Evolutionary conservation across 345 rosid species (phyloP).

Genomic region (Citrus sp.): DNA sequence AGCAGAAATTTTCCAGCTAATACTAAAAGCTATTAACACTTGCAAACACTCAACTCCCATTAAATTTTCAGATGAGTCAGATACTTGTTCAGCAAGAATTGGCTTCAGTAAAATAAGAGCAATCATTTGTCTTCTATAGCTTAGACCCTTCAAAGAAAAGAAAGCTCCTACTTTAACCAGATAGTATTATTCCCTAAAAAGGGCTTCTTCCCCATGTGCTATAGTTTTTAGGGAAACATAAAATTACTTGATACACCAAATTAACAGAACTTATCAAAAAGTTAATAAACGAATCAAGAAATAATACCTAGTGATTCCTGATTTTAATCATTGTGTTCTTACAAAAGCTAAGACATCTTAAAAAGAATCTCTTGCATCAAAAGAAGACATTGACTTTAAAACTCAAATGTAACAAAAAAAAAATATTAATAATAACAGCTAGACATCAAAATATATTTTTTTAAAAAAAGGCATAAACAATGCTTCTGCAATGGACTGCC

Average conservation of each 20-base stretch:
- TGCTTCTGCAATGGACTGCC: conserved; percentile 33
- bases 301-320: conserved; percentile 15
- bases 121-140: conserved; percentile 13
- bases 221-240: conserved; percentile 13
- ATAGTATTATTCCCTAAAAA: conserved; percentile 29
- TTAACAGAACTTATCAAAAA: conserved; percentile 10
- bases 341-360: conserved; percentile 41
- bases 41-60: conserved; percentile 19
- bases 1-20: conserved; percentile 1
- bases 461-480: conserved; percentile 24
- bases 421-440: conserved; percentile 20
- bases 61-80: conserved; percentile 14
- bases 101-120: conserved; percentile 18
- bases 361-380: conserved; percentile 30
- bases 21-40: background rate
- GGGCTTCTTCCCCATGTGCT: conserved; percentile 58
- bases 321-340: conserved; percentile 45
- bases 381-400: conserved; percentile 25
- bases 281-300: conserved; percentile 8
- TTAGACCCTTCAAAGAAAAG: conserved; percentile 2
- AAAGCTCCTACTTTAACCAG: conserved; percentile 8
- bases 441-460: conserved; percentile 21
- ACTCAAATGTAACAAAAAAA: background rate
- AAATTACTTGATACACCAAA: conserved; percentile 17
- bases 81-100: conserved; percentile 9